Base-by-base conservation (phyloP, 2,329 filamentous ascomycete genomes). In the Penicillium frequentans region DNA sequence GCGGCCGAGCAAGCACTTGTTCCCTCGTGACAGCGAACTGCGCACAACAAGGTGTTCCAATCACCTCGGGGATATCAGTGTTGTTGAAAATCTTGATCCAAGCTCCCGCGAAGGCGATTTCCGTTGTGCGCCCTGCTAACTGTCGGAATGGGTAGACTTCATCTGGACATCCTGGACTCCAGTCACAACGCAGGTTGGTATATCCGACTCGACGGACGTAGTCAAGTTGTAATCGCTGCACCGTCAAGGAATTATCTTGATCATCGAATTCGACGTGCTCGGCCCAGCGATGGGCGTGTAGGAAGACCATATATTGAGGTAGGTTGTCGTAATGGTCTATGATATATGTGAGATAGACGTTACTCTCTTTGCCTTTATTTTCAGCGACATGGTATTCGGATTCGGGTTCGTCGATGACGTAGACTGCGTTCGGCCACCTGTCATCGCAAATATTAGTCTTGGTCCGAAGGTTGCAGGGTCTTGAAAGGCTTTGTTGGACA, bases 1-100 rank as follows among this genome's bases (percentile, higher is more conserved):
- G 69, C 3, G 82, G 76, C 33, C 83, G 74, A 37, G 74, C 69
- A 6, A 69, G 75, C 24, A 88, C 77, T 43, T 79, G 79, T 8
- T 82, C 78, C 16, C 77, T 73, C 3, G 83, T 82, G 9, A 87
- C 82, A 0, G 82, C 86, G 59, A 88, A 88, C 70, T 88, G 86
- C n/a, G 84, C 83, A 70, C 85, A 88, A 67, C 85, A 88, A 19
- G 83, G 77, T 5, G 80, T 79, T 2, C 79, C 83, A 7, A 87
- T 76, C 3, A 77, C 64, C 3, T 77, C 71, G 0, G 84, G 83
- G 1, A 84, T 71, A 19, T 73, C 37, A 3, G 68, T 72, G 23
- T 62, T 68, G 27, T 72, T 72, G 47, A 71, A 70, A 3, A 72
- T 64, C 4, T 51, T 52, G 27, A 65, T 63, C 35, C 74, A 66